Conservation (phyloP, 2,329 filamentous ascomycete genomes). For the Colletotrichum sp. region DNA sequence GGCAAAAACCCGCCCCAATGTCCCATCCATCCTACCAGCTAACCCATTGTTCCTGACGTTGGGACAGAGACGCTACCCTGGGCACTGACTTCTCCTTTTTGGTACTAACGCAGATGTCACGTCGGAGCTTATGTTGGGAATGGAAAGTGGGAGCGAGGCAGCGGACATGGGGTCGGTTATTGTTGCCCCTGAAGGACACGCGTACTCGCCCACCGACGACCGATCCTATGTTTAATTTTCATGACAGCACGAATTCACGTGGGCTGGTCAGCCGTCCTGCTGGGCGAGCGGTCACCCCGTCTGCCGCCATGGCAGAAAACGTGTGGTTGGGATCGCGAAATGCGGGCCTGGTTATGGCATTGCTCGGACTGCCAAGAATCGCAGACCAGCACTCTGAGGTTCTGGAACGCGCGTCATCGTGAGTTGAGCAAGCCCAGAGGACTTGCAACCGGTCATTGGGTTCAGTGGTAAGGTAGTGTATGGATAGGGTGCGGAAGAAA, state of each 20-base stretch:
- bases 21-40: background rate
- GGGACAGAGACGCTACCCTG: background rate
- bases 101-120: background rate
- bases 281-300: background rate
- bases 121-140: background rate
- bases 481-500: background rate
- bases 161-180: background rate
- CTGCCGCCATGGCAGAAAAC: background rate
- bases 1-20: background rate
- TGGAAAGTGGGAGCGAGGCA: background rate
- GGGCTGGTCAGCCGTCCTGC: background rate
- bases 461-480: background rate
- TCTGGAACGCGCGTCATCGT: conserved; percentile 10
- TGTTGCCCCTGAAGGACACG: background rate
- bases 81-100: background rate
- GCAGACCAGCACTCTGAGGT: background rate
- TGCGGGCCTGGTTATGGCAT: background rate
- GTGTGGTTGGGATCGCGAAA: background rate
- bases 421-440: background rate
- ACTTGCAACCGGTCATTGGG: background rate
- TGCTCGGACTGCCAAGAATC: conserved; percentile 3
- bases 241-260: background rate
- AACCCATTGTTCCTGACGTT: background rate
- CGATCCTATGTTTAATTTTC: background rate
- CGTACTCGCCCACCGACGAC: background rate